These are phyloP conservation scores for Suillus discolor DNA, from an alignment of 768 basidiomycete species.

Conservation along the genomic window DNA sequence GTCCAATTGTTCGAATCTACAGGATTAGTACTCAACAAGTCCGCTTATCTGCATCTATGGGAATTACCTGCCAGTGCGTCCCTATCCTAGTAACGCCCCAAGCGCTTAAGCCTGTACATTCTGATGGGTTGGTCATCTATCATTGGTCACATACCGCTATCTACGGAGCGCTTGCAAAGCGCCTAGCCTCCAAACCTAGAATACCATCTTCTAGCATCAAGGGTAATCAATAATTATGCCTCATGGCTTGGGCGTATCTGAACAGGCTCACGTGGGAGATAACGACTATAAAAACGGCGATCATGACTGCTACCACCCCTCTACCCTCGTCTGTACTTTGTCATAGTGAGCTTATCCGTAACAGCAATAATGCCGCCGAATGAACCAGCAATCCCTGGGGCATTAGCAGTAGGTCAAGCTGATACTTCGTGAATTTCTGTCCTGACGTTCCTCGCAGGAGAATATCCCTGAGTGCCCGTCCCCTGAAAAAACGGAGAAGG, in stretches of 20 bases:
- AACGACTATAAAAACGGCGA: conserved; percentile 2
- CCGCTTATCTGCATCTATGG: not conserved
- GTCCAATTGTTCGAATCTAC: not conserved
- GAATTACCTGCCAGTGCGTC: not conserved
- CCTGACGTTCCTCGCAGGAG: not conserved
- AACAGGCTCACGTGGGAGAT: not conserved
- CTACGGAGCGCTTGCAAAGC: not conserved
- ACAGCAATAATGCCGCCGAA: conserved; percentile 1
- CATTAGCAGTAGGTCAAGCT: not conserved
- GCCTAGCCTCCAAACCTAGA: not conserved
- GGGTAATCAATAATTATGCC: not conserved
- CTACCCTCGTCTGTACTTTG: not conserved
- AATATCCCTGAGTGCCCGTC: not conserved
- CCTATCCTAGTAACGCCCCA: not conserved
- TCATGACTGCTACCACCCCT: not conserved
- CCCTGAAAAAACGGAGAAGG: conserved; percentile 4
- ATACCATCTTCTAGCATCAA: not conserved
- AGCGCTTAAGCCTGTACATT: not conserved
- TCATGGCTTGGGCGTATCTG: not conserved
- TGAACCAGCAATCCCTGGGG: conserved; percentile 3
- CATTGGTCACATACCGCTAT: not conserved
- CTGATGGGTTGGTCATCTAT: not conserved
- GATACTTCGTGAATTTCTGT: not conserved
- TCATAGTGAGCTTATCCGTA: not conserved
- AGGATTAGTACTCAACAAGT: not conserved